Base-by-base conservation (phyloP, 2,329 filamentous ascomycete species). In the Trichoderma gracile region DNA sequence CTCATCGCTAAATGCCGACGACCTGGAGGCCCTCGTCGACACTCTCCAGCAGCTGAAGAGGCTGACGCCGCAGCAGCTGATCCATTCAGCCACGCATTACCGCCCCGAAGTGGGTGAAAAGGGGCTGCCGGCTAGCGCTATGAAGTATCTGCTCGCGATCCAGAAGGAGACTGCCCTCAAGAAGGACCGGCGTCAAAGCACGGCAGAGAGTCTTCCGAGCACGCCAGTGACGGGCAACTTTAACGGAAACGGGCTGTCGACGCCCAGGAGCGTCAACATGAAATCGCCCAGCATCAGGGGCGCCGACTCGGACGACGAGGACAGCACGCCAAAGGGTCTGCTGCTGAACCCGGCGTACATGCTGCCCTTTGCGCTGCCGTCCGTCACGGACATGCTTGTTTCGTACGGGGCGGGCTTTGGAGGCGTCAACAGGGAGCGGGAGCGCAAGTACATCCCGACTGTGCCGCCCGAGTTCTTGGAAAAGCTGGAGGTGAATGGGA, bases 351-450 rank as follows among this genome's bases (percentile, higher is more conserved):
- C 94, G 3, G 91, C 93, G 2, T 81, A 97, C 66, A 96, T 97
- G 84, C 84, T 99, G 27, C 95, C 95, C 0, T 99, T 99, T 75
- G 90, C 90, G n/a, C 81, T 99, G 30, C 95, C 95, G 1, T 97
- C 94, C 1, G 95, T 92, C 64, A 98, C 93, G 27, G 95, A 99
- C 76, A 99, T 99, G 95, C 84, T 98, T 54, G 87, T 99, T 54
- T 94, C 89, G 69, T 99, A 96, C 72, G 95, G 95, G 0, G 93
- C 95, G 14, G 95, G 95, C 0, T 95, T 98, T 72, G 95, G 95
- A 5, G 95, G 95, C 0, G 81, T 95, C 53, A 97, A 99, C 78
- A 85, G 90, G 67, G 95, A 98, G 77, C 84, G 93, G 64, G 95
- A 96, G 76, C 84, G 92, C 69, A 97, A 97, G 78, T 99, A 99